Evolutionary conservation across 352 stramenopile genomes (phyloP), one percentile per base, ranked within the genome.

Genomic region (Peronosclerospora sorghi): DNA sequence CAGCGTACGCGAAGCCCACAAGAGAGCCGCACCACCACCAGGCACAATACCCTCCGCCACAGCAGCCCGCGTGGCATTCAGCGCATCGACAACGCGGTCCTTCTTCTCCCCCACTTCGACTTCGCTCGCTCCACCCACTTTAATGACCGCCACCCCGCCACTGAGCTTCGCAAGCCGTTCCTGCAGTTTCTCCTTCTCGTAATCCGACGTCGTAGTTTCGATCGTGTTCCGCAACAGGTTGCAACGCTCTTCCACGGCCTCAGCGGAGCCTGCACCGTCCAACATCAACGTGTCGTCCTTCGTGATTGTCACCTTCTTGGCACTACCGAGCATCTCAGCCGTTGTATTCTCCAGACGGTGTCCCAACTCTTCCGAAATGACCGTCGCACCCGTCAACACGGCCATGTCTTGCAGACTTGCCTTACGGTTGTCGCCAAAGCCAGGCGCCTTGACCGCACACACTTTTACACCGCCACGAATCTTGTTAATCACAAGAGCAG

Each of bases 351-450:
- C 97, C 10, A 99, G 82, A 52, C 97, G 98, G 74, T 99, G 91
- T 41, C 96, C 96, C 37, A 98, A 70, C 59, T 99, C 97, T 68
- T 99, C 91, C 41, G 90, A 98, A 49, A 99, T 90, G 34, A 99
- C 95, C 32, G 90, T 97, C 41, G 76, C 92, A 39, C 97, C 97
- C 6, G 97, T 99, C 12, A 99, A 74, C 54, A 98, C 90, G 21
- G 97, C 97, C 71, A 99, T 94, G 69, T 99, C 97, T 77, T 99
- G 96, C 56, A 99, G 89, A 51, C 91, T 97, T 23, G 95, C 95
- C 84, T 99, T 99, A 55, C 97, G 93, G 83, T 99, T 99, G 79
- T 99, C 96, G 40, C 97, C 97, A 50, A 99, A 99, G 61, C 96
- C 97, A 14, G 97, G 97, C 23, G 97, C 96, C 83, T 99, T 99